Conservation (phyloP, 1,284 basidiomycete genomes). For the Inonotus hispidus region DNA sequence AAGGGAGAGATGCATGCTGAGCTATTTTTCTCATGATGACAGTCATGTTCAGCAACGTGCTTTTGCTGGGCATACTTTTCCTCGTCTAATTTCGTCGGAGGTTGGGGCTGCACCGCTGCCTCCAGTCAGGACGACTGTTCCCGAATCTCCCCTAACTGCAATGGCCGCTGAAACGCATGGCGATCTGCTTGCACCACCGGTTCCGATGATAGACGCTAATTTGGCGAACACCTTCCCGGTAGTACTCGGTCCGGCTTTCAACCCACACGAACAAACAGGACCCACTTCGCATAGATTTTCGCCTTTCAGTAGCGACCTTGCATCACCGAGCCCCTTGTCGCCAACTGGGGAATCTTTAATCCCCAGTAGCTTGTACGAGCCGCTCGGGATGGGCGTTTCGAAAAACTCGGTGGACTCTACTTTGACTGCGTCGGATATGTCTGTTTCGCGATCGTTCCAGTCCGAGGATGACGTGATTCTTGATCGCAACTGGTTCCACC, state of each 20-base stretch:
- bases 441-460: conserved; percentile 48
- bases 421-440: conserved; percentile 23
- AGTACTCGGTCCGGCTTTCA: conserved; percentile 5
- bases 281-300: conserved; percentile 7
- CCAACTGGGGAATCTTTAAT: conserved; percentile 49
- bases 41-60: conserved; percentile 17
- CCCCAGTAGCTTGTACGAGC: conserved; percentile 51
- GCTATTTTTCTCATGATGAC: conserved; percentile 19
- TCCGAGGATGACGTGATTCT: conserved; percentile 49
- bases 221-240: neutral
- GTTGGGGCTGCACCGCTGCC: conserved; percentile 3
- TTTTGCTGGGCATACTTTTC: neutral
- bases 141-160: conserved; percentile 5
- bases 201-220: conserved; percentile 6
- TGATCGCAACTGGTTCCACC: conserved; percentile 41
- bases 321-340: conserved; percentile 35
- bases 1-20: conserved; percentile 30
- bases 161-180: conserved; percentile 10
- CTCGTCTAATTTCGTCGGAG: neutral
- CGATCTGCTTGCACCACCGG: conserved; percentile 18
- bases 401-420: conserved; percentile 13
- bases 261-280: neutral
- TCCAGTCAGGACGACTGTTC: neutral
- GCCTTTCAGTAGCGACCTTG: conserved; percentile 23
- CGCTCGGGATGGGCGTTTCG: conserved; percentile 37